A percentile compares a stretch with the other conserved stretches of the same genome.
Conservation (phyloP, 495 filamentous ascomycete genomes). For the Penicillium maclennaniae region DNA sequence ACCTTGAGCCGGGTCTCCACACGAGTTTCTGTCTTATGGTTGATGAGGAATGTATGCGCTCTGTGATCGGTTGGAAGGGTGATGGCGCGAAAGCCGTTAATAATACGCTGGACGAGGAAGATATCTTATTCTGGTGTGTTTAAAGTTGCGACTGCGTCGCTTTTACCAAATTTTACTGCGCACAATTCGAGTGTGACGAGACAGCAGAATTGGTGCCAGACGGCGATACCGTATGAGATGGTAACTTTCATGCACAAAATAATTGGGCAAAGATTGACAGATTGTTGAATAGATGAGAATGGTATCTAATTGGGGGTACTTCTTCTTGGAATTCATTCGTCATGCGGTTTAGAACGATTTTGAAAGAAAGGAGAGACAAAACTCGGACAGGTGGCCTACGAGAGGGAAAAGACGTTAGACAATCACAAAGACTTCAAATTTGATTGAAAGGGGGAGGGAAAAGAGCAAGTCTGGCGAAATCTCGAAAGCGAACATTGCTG, state of each 20-base stretch:
- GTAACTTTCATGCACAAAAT: too few relatives aligned
- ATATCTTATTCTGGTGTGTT: neutral
- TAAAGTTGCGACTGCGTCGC: neutral
- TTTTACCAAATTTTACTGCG: conserved; percentile 2
- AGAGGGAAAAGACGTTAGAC: too few relatives aligned
- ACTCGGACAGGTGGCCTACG: too few relatives aligned
- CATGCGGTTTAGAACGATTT: too few relatives aligned
- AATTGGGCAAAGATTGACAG: neutral
- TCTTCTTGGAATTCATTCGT: too few relatives aligned
- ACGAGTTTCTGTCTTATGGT: conserved; percentile 4
- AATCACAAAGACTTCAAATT: too few relatives aligned
- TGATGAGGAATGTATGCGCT: conserved; percentile 5
- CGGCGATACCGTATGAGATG: neutral
- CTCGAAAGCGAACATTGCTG: too few relatives aligned
- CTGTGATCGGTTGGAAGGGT: neutral
- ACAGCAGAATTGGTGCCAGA: neutral
- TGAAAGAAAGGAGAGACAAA: too few relatives aligned
- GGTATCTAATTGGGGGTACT: too few relatives aligned
- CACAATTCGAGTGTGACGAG: neutral
- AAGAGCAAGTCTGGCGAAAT: too few relatives aligned
- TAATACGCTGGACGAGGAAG: neutral
- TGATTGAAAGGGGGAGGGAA: too few relatives aligned
- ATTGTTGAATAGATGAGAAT: neutral
- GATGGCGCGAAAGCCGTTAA: neutral
- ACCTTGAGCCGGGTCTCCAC: neutral